Conservation (phyloP, 768 basidiomycete genomes). For the Lanmaoa pseudosensibilis region DNA sequence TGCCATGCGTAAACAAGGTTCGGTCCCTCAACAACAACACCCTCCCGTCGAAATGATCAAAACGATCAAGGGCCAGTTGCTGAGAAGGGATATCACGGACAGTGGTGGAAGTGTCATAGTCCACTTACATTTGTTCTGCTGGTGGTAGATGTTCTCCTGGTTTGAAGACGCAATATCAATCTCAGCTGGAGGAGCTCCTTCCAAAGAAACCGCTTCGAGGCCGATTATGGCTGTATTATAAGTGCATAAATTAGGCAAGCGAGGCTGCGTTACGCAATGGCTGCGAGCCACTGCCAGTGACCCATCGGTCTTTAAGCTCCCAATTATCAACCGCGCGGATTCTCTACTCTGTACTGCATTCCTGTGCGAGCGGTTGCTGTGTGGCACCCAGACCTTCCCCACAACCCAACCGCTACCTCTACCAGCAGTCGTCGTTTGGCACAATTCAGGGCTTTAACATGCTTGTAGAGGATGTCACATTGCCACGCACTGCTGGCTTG, state of each 20-base stretch:
- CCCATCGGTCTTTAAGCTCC: constrained; percentile 5
- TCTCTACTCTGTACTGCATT: background rate
- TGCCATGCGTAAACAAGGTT: constrained; percentile 3
- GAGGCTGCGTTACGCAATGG: background rate
- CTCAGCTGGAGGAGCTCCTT: background rate
- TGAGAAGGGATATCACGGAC: background rate
- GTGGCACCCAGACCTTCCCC: background rate
- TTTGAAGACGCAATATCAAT: background rate
- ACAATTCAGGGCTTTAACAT: background rate
- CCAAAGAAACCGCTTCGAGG: background rate
- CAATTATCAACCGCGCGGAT: background rate
- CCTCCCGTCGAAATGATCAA: background rate
- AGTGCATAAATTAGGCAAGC: constrained; percentile 7
- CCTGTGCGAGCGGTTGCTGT: background rate
- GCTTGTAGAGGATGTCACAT: background rate
- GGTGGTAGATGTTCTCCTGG: background rate
- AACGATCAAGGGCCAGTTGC: background rate
- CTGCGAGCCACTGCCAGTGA: background rate
- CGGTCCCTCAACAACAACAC: background rate
- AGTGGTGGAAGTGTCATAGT: background rate
- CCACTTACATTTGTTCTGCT: background rate
- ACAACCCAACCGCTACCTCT: background rate
- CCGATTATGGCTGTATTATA: background rate
- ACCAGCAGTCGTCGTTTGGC: background rate
- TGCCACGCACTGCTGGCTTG: background rate